Evolutionary conservation across 2,329 filamentous ascomycete genomes (phyloP).

Genomic region (Neonectria coccinea): DNA sequence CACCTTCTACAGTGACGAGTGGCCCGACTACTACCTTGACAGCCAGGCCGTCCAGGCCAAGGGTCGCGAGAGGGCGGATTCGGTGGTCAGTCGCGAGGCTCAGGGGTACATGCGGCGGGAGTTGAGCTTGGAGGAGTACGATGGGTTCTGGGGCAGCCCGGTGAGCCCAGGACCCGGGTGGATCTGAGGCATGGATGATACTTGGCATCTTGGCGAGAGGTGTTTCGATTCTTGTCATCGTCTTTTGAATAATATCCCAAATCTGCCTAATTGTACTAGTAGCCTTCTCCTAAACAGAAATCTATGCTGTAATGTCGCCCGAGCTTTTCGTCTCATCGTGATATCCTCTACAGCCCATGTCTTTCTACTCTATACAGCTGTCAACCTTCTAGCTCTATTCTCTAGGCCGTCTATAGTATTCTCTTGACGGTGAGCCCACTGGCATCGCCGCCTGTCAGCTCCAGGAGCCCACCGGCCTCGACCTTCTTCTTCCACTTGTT

Average conservation of each 20-base stretch:
- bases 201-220: not conserved
- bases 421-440: conserved; percentile 65
- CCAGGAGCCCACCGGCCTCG: conserved; percentile 67
- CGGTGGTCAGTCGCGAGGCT: conserved; percentile 22
- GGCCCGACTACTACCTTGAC: conserved; percentile 50
- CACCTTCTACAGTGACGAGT: conserved; percentile 44
- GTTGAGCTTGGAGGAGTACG: conserved; percentile 37
- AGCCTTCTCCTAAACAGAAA: conserved; percentile 27
- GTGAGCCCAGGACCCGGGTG: conserved; percentile 40
- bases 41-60: conserved; percentile 18
- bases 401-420: conserved; percentile 53
- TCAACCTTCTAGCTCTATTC: conserved; percentile 20
- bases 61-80: conserved; percentile 12
- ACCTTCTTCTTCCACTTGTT: conserved; percentile 82
- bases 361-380: conserved; percentile 28
- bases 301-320: conserved; percentile 34
- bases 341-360: conserved; percentile 15
- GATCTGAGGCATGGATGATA: conserved; percentile 32
- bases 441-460: conserved; percentile 58
- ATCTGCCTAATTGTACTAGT: conserved; percentile 29
- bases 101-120: conserved; percentile 33
- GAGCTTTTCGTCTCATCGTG: conserved; percentile 37
- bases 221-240: conserved; percentile 2
- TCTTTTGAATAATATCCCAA: conserved; percentile 28
- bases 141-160: conserved; percentile 36